Conservation (phyloP, 176 grass and related monocot genomes). For the Oryza officinalis region DNA sequence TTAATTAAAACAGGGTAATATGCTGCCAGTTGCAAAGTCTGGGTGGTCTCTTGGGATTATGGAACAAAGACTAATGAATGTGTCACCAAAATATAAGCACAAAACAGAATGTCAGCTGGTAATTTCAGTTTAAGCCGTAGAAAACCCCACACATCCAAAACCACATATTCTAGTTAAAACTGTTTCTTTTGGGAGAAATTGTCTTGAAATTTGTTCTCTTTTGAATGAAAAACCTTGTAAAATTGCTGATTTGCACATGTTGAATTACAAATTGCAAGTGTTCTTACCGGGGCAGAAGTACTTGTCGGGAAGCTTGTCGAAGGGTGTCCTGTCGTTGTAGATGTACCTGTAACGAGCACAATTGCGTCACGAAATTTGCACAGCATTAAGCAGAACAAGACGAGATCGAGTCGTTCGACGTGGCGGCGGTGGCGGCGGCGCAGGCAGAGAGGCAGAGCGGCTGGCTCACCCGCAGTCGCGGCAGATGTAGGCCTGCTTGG, state of each 20-base stretch:
- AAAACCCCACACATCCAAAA: background rate
- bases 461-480: slow-evolving; percentile 89
- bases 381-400: background rate
- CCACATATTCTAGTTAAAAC: background rate
- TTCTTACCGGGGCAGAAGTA: slow-evolving; percentile 93
- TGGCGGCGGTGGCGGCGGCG: no score
- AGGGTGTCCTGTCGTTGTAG: slow-evolving; percentile 88
- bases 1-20: background rate
- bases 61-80: background rate
- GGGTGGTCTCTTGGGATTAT: background rate
- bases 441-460: no score
- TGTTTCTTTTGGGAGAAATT: background rate
- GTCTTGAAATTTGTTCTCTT: background rate
- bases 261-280: background rate
- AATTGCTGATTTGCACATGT: background rate
- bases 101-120: background rate
- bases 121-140: background rate
- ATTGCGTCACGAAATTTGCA: background rate
- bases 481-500: slow-evolving; percentile 91
- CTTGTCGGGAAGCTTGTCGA: slow-evolving; percentile 78
- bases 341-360: slow-evolving; percentile 58
- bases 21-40: background rate
- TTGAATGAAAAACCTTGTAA: no score
- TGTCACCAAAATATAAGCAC: no score
- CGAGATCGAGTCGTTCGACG: background rate